These are phyloP conservation scores for Fusarium heterosporum DNA, from an alignment of 2,329 filamentous ascomycete species.

Conservation along the genomic window DNA sequence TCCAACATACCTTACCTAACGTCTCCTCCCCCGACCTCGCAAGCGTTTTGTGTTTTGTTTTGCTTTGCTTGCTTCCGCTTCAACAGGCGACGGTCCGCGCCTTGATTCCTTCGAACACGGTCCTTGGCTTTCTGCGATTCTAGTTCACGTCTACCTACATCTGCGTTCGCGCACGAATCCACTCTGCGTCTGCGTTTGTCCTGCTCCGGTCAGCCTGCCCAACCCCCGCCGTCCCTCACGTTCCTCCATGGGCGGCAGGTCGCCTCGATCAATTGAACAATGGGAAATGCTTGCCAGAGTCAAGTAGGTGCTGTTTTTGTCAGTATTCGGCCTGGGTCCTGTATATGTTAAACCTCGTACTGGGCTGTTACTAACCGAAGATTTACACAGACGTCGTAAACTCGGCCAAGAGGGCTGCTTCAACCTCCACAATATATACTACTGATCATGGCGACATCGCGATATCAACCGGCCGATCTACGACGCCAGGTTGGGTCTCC, in stretches of 20 bases:
- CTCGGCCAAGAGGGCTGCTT: conserved; percentile 53
- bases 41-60: conserved; percentile 1
- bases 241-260: conserved; percentile 58
- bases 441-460: conserved; percentile 60
- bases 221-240: conserved; percentile 36
- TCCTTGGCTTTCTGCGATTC: conserved; percentile 23
- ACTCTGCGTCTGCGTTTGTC: conserved; percentile 7
- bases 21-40: conserved; percentile 33
- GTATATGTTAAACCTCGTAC: conserved; percentile 6
- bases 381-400: conserved; percentile 57
- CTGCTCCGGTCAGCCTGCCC: conserved; percentile 40
- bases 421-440: conserved; percentile 44
- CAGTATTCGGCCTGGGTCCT: conserved; percentile 24
- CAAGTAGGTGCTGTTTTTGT: conserved; percentile 55
- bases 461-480: conserved; percentile 60
- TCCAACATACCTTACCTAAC: conserved; percentile 37
- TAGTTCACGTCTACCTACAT: conserved; percentile 4
- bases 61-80: conserved; percentile 24
- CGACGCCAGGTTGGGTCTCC: conserved; percentile 67
- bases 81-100: conserved; percentile 40
- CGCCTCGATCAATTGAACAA: conserved; percentile 59
- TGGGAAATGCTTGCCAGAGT: conserved; percentile 60
- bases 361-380: not conserved
- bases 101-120: conserved; percentile 29
- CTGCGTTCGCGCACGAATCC: not conserved